Evolutionary conservation across 352 stramenopile genomes (phyloP).

Genomic region (Phytophthora citricola): DNA sequence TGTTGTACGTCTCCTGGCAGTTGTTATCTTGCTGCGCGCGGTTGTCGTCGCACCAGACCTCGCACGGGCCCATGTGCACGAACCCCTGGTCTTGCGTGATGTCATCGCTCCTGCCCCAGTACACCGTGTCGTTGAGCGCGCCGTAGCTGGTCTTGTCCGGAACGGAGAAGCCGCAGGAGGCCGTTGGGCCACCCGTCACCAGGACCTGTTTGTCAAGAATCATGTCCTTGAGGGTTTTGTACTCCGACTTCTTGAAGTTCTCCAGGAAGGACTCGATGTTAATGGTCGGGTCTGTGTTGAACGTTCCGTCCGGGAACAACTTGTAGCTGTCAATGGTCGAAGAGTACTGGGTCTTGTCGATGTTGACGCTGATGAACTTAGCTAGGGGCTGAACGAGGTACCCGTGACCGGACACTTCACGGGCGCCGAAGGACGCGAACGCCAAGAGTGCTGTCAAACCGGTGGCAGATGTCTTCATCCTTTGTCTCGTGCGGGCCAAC

Average conservation of each 20-base stretch:
- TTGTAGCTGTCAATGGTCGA: conserved; percentile 49
- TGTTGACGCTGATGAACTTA: conserved; percentile 40
- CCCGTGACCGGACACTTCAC: conserved; percentile 38
- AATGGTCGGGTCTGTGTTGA: conserved; percentile 35
- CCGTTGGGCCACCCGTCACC: conserved; percentile 28
- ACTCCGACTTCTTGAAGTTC: conserved; percentile 48
- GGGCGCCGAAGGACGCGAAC: conserved; percentile 15
- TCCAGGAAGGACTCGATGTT: conserved; percentile 51
- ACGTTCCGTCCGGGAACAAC: conserved; percentile 40
- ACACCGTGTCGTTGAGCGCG: conserved; percentile 43
- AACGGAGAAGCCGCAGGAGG: conserved; percentile 50
- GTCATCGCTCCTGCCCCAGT: conserved; percentile 46
- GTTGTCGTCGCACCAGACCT: conserved; percentile 53
- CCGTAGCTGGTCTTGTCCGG: conserved; percentile 42
- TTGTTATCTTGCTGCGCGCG: conserved; percentile 45
- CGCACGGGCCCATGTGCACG: conserved; percentile 52
- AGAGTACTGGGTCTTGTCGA: conserved; percentile 53
- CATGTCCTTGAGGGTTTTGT: conserved; percentile 47
- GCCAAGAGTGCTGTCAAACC: conserved; percentile 18
- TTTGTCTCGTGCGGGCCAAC: conserved; percentile 1
- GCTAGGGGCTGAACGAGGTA: conserved; percentile 47
- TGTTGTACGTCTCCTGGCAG: conserved; percentile 42
- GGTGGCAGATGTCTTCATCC: conserved; percentile 15
- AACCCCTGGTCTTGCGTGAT: conserved; percentile 41
- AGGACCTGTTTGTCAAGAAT: conserved; percentile 47